A percentile compares a stretch with the other conserved stretches of the same genome.
Conservation (phyloP, 352 stramenopile genomes). For the Blastocystis sp. region DNA sequence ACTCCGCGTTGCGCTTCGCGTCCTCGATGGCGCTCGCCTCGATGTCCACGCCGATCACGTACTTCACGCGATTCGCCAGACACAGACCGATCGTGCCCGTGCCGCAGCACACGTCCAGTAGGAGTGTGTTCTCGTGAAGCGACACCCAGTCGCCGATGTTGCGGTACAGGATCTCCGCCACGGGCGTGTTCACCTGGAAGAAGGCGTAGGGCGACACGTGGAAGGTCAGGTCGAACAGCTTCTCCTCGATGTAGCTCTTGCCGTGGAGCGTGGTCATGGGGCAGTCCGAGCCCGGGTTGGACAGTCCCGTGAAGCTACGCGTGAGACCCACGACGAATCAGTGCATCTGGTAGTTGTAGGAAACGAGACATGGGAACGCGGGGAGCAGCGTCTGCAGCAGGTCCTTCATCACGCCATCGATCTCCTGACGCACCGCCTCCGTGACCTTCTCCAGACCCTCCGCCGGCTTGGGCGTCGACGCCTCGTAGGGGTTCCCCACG, state of each 20-base stretch:
- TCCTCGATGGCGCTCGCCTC: slow-evolving; percentile 86
- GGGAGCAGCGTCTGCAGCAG: background rate
- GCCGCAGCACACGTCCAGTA: slow-evolving; percentile 97
- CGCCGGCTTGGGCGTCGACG: slow-evolving; percentile 17
- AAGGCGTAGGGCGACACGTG: slow-evolving; percentile 88
- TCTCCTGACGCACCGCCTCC: slow-evolving; percentile 18
- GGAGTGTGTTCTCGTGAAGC: slow-evolving; percentile 82
- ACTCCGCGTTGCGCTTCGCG: slow-evolving; percentile 83
- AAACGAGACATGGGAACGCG: slow-evolving; percentile 20
- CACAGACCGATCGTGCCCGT: slow-evolving; percentile 92
- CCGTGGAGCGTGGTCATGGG: slow-evolving; percentile 26
- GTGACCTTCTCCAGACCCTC: slow-evolving; percentile 15
- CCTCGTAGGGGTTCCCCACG: slow-evolving; percentile 45
- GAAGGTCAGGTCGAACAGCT: slow-evolving; percentile 79
- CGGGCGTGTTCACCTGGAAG: slow-evolving; percentile 93
- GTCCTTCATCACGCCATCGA: slow-evolving; percentile 34
- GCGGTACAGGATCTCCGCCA: slow-evolving; percentile 91
- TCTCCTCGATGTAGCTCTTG: slow-evolving; percentile 49
- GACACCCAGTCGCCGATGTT: slow-evolving; percentile 88
- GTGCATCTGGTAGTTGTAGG: slow-evolving; percentile 63
- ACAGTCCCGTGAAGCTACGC: slow-evolving; percentile 63
- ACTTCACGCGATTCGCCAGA: slow-evolving; percentile 71
- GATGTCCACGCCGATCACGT: slow-evolving; percentile 81
- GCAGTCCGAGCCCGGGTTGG: slow-evolving; percentile 54
- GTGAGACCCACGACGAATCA: background rate